These are phyloP conservation scores for Starmerella vaccinii DNA, from an alignment of 805 yeast species.

Conservation along the genomic window DNA sequence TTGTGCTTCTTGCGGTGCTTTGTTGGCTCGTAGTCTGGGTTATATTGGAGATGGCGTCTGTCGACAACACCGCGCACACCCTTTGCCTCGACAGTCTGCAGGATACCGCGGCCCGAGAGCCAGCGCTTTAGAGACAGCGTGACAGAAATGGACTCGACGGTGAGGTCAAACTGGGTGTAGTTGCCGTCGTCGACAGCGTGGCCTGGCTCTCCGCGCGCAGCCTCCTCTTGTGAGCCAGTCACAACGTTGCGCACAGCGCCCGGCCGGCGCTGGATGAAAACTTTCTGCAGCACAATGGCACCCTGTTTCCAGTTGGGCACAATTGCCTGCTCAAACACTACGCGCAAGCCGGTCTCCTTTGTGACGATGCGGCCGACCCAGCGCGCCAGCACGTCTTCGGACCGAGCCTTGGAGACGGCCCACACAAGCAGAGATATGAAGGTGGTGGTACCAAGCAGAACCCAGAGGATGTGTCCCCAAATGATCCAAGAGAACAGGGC, in stretches of 20 bases:
- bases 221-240: constrained; percentile 65
- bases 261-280: constrained; percentile 79
- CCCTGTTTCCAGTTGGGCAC: constrained; percentile 92
- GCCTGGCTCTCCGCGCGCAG: constrained; percentile 44
- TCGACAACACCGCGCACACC: constrained; percentile 92
- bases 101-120: constrained; percentile 80
- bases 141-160: constrained; percentile 74
- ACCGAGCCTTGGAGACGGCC: constrained; percentile 71
- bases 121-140: constrained; percentile 75
- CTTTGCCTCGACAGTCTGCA: constrained; percentile 65
- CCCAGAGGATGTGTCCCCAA: constrained; percentile 71
- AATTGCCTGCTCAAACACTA: constrained; percentile 84
- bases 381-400: constrained; percentile 78
- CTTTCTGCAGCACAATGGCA: constrained; percentile 69
- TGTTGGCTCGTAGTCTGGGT: constrained; percentile 69
- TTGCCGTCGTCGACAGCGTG: constrained; percentile 60
- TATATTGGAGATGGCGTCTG: constrained; percentile 78
- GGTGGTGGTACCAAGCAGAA: constrained; percentile 83
- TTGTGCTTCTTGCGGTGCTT: constrained; percentile 57
- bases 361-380: constrained; percentile 75
- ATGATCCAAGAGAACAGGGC: constrained; percentile 89
- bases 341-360: constrained; percentile 67
- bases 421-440: constrained; percentile 71
- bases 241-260: constrained; percentile 42
- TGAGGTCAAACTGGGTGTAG: constrained; percentile 88